Conservation (phyloP, 106 monocot species). For the Dioscorea dumetorum region DNA sequence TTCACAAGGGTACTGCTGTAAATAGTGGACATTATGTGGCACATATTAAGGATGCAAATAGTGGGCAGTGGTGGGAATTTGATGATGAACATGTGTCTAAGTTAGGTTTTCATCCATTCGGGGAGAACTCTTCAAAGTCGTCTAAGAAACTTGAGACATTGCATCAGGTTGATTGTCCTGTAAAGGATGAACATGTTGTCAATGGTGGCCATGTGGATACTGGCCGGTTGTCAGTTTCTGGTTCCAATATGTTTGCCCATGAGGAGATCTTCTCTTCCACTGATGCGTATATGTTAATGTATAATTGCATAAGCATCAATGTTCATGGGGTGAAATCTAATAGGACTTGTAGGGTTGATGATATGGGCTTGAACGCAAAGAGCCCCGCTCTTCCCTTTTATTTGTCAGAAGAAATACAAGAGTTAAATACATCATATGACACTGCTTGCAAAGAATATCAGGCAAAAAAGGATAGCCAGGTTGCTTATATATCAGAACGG, state of each 20-base stretch:
- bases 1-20: slow-evolving; percentile 89
- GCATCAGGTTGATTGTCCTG: slow-evolving; percentile 3
- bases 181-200: slow-evolving; percentile 10
- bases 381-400: slow-evolving; percentile 46
- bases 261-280: slow-evolving; percentile 78
- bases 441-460: slow-evolving; percentile 69
- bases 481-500: slow-evolving; percentile 55
- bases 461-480: slow-evolving; percentile 48
- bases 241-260: neutral
- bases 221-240: neutral
- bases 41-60: slow-evolving; percentile 85
- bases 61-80: slow-evolving; percentile 97
- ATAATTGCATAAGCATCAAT: slow-evolving; percentile 28
- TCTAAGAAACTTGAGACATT: slow-evolving; percentile 25
- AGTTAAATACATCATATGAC: slow-evolving; percentile 51
- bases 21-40: slow-evolving; percentile 98
- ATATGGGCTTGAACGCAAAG: slow-evolving; percentile 7
- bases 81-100: slow-evolving; percentile 94
- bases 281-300: slow-evolving; percentile 99
- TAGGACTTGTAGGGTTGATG: neutral
- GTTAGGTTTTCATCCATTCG: slow-evolving; percentile 76
- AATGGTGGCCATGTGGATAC: slow-evolving; percentile 31
- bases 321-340: slow-evolving; percentile 3
- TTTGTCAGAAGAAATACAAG: slow-evolving; percentile 52
- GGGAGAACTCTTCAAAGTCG: slow-evolving; percentile 35